Evolutionary conservation across 139 green algal species (phyloP), one percentile per base, ranked within the genome.

Genomic region (Chlamydomonas sp.): DNA sequence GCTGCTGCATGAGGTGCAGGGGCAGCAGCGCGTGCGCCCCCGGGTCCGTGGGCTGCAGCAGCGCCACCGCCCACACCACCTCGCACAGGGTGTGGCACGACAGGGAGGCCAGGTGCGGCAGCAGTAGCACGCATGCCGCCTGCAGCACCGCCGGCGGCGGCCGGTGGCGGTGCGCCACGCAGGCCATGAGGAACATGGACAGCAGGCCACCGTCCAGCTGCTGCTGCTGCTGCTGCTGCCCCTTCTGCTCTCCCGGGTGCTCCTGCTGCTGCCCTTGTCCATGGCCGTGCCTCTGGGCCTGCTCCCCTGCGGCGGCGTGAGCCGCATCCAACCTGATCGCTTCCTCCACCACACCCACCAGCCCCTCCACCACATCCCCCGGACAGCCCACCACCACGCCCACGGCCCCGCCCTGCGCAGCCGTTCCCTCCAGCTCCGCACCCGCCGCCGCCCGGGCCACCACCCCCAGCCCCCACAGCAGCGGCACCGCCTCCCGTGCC

Each of bases 81-180:
- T 88, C 83, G 15, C 74, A 77, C n/a, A 88, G 83, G 5, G 74
- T 88, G 62, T 81, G 73, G 31, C 63, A 88, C 4, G 83, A 64
- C 12, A 88, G 75, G 49, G 5, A 10, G 7, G 49, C 17, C 73
- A 81, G 63, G 14, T 10, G 72, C 6, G 3, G 83, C 62, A 66
- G 73, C 74, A 88, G 73, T 14, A 81, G 83, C n/a, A 17, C 61
- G 83, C 63, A 78, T 7, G 71, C 62, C 2, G 82, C 82, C 72
- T 86, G 67, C 71, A 86, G 82, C 61, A 86, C 57, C 12, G 20
- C 15, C 8, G 71, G 58, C 18, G 71, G 5, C 14, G 82, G 82
- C 5, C 82, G 82, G 82, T 80, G 61, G 17, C 82, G 82, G 31
- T 79, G 82, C 3, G 16, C 61, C 14, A 80, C 71, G n/a, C 71